Conservation (phyloP, 345 rosid genomes). For the Rhizophora mangle region DNA sequence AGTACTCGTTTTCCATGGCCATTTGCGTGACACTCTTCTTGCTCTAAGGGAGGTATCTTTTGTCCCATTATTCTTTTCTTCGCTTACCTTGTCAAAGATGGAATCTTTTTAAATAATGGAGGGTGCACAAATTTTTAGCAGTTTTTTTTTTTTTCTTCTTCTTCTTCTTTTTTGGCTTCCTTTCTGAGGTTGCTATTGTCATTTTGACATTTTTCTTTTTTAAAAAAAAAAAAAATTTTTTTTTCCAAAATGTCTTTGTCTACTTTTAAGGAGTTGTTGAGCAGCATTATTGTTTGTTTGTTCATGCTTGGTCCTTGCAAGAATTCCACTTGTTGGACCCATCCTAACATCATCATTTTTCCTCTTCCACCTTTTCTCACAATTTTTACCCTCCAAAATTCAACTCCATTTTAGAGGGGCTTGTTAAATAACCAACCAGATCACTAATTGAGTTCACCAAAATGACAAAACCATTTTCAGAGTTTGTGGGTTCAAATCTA, state of each 20-base stretch:
- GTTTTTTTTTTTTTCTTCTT: background rate
- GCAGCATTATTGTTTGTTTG: slow-evolving; percentile 38
- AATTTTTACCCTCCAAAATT: slow-evolving; percentile 6
- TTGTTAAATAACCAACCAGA: background rate
- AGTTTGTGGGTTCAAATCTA: no score
- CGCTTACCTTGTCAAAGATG: slow-evolving; percentile 5
- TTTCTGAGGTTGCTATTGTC: slow-evolving; percentile 14
- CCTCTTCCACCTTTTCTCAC: background rate
- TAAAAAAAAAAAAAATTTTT: no score
- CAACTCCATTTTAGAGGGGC: background rate
- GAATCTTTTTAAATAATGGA: slow-evolving; percentile 33
- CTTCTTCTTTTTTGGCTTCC: background rate
- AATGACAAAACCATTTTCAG: no score
- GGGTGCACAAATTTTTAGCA: background rate
- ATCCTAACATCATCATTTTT: slow-evolving; percentile 18
- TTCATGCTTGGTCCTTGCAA: slow-evolving; percentile 26
- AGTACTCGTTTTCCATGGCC: slow-evolving; percentile 27
- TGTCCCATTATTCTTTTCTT: slow-evolving; percentile 10
- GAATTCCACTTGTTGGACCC: slow-evolving; percentile 28
- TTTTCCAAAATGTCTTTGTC: slow-evolving; percentile 20
- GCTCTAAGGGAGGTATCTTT: slow-evolving; percentile 21
- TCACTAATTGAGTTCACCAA: no score
- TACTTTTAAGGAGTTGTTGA: slow-evolving; percentile 31
- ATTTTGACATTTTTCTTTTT: slow-evolving; percentile 8
- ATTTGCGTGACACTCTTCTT: slow-evolving; percentile 7